These are phyloP conservation scores for Multifurca ochricompacta DNA, from an alignment of 768 basidiomycete genomes.

Conservation along the genomic window DNA sequence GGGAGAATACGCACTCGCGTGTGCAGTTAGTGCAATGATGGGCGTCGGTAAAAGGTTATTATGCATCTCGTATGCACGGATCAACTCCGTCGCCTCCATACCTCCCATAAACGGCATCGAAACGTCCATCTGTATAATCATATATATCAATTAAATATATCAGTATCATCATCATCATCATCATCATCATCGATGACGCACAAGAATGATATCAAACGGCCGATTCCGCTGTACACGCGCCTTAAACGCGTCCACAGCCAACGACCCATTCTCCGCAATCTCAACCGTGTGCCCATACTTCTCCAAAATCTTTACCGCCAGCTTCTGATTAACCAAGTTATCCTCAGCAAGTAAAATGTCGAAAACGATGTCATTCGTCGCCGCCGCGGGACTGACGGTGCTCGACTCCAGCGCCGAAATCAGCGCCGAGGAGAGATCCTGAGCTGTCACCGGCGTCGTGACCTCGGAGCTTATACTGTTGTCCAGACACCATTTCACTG, in stretches of 20 bases:
- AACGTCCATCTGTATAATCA: constrained; percentile 93
- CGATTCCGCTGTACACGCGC: constrained; percentile 57
- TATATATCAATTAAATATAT: no score
- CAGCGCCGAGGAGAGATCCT: constrained; percentile 87
- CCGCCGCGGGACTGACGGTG: constrained; percentile 81
- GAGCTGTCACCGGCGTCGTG: constrained; percentile 80
- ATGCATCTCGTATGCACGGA: constrained; percentile 75
- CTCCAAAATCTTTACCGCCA: constrained; percentile 94
- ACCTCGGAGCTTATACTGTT: constrained; percentile 94
- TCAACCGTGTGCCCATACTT: constrained; percentile 93
- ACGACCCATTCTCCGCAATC: constrained; percentile 93
- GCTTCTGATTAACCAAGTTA: constrained; percentile 91
- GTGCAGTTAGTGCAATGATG: constrained; percentile 94
- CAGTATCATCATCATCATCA: no score
- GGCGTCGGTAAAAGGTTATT: constrained; percentile 67
- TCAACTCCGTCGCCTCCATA: constrained; percentile 93
- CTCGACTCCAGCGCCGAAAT: constrained; percentile 93
- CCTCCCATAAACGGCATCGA: constrained; percentile 99
- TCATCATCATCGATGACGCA: no score
- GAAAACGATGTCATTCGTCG: constrained; percentile 78
- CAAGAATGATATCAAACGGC: constrained; percentile 89
- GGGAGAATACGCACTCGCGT: constrained; percentile 66
- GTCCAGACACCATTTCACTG: constrained; percentile 94
- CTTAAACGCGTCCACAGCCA: constrained; percentile 91
- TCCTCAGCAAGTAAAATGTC: constrained; percentile 96